Conservation (phyloP, 768 basidiomycete species). For the Strobilomyces echinocephalus region DNA sequence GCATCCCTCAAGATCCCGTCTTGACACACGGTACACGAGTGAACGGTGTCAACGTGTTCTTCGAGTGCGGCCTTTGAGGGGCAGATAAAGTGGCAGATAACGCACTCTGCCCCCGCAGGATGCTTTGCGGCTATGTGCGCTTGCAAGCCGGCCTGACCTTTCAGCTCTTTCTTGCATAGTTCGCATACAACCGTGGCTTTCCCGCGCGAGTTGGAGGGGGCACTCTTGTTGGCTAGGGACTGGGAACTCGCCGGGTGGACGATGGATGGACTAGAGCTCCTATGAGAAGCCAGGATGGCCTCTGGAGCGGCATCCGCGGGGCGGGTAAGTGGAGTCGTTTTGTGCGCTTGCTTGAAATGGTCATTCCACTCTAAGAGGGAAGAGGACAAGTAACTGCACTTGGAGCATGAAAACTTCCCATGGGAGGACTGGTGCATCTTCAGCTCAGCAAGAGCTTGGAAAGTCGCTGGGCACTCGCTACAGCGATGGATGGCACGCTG, state of each 20-base stretch:
- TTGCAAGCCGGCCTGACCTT: slow-evolving; percentile 17
- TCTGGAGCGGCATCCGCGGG: slow-evolving; percentile 9
- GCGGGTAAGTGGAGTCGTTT: slow-evolving; percentile 1
- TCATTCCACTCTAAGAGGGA: slow-evolving; percentile 27
- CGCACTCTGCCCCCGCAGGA: slow-evolving; percentile 17
- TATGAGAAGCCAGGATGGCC: neutral
- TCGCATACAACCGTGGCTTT: slow-evolving; percentile 15
- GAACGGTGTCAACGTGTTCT: slow-evolving; percentile 24
- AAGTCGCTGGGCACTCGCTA: slow-evolving; percentile 16
- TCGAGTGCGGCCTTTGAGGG: slow-evolving; percentile 22
- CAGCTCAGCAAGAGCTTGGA: slow-evolving; percentile 15
- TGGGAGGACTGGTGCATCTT: slow-evolving; percentile 20
- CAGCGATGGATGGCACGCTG: slow-evolving; percentile 14
- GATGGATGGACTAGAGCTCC: slow-evolving; percentile 14
- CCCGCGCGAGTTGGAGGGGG: neutral
- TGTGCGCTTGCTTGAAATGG: slow-evolving; percentile 23
- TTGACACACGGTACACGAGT: slow-evolving; percentile 25
- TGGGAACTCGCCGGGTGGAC: slow-evolving; percentile 17
- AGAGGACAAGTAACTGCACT: slow-evolving; percentile 17
- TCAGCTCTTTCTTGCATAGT: slow-evolving; percentile 23
- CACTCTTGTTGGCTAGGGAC: slow-evolving; percentile 7
- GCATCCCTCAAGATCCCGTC: slow-evolving; percentile 29
- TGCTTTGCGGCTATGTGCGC: slow-evolving; percentile 25
- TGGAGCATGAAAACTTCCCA: slow-evolving; percentile 22
- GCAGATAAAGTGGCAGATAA: slow-evolving; percentile 23